Conservation (phyloP, 129 eudicot species). For the Pulicaria dysenterica region DNA sequence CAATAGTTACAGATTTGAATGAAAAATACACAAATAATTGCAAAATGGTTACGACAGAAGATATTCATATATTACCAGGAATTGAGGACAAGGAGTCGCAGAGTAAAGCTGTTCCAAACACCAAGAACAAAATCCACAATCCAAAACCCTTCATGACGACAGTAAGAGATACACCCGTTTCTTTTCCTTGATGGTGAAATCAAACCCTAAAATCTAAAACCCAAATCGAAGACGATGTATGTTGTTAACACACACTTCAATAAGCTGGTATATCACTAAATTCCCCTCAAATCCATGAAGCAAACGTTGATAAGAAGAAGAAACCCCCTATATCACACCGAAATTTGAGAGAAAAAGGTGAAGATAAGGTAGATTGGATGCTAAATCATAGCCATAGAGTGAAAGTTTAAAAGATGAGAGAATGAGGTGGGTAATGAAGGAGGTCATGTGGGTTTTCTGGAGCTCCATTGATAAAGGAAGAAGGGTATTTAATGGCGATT, state of each 20-base stretch:
- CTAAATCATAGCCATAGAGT: not conserved
- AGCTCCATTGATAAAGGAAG: conserved; percentile 12
- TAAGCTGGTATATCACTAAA: not conserved
- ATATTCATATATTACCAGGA: conserved; percentile 21
- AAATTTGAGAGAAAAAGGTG: conserved; percentile 34
- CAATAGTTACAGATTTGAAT: not conserved
- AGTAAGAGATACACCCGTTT: not conserved
- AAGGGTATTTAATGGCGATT: not conserved
- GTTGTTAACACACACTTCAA: conserved; percentile 2
- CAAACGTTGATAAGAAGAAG: not conserved
- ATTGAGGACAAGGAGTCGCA: conserved; percentile 27
- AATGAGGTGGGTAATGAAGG: conserved; percentile 23
- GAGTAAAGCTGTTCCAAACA: conserved; percentile 50
- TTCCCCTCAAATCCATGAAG: not conserved
- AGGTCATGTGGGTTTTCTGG: conserved; percentile 33
- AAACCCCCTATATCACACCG: conserved; percentile 2
- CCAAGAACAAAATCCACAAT: conserved; percentile 49
- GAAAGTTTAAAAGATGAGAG: conserved; percentile 15
- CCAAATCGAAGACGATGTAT: conserved; percentile 1
- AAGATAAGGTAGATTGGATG: not conserved
- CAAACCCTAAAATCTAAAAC: conserved; percentile 17
- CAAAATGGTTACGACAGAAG: not conserved
- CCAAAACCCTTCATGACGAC: conserved; percentile 59
- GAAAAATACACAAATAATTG: conserved; percentile 2
- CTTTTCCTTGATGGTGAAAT: not conserved